A percentile compares a stretch with the other conserved stretches of the same genome.
These are phyloP conservation scores for Microascus cirrosus DNA, from an alignment of 2,329 filamentous ascomycete species.

Conservation along the genomic window DNA sequence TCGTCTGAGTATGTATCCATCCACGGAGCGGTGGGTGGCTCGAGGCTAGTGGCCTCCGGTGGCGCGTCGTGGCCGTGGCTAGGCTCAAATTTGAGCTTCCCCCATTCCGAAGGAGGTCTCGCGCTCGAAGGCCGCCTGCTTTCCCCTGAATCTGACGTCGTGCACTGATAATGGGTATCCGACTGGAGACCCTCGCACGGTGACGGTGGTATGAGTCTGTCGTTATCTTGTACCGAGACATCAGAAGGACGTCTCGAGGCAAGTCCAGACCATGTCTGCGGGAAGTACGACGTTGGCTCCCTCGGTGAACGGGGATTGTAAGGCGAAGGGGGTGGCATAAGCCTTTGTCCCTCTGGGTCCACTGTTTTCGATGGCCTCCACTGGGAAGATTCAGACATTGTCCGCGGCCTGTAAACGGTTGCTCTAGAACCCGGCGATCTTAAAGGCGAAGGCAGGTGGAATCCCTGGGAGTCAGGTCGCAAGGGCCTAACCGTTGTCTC, in stretches of 20 bases:
- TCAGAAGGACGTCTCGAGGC: not conserved
- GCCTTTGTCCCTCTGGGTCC: not conserved
- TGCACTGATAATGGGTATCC: not conserved
- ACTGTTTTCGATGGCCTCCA: not conserved
- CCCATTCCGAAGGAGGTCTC: conserved; percentile 2
- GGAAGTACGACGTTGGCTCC: not conserved
- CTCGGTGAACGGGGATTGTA: not conserved
- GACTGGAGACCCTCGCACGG: not conserved
- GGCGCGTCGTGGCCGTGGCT: not conserved
- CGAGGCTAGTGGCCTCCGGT: not conserved
- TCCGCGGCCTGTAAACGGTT: not conserved
- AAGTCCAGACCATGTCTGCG: not conserved
- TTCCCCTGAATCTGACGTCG: not conserved
- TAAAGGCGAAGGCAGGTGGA: not conserved
- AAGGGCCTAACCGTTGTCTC: not conserved
- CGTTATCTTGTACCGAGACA: not conserved
- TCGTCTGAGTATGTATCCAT: not conserved
- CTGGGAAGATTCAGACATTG: not conserved
- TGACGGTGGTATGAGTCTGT: not conserved
- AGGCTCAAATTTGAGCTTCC: conserved; percentile 1
- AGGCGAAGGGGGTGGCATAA: not conserved
- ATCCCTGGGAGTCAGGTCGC: not conserved
- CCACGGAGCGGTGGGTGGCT: not conserved
- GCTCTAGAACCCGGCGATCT: not conserved
- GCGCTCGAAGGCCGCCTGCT: not conserved